Evolutionary conservation across 139 green algal genomes (phyloP), one percentile per base, ranked within the genome.

Genomic region (Tetraselmis striata): DNA sequence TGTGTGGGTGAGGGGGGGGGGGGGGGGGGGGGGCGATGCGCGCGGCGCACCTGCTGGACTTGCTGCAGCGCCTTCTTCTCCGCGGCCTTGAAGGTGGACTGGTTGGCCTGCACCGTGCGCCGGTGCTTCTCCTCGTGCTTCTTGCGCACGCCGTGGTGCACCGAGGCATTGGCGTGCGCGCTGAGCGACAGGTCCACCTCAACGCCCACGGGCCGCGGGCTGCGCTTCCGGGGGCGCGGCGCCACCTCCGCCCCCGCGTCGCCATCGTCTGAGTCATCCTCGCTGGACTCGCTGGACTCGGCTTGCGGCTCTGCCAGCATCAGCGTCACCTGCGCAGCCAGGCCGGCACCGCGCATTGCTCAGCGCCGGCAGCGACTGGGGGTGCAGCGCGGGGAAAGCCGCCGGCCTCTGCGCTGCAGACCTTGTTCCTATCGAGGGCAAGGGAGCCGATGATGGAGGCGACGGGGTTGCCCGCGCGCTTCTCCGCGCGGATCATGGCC

Each of bases 391-490:
- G n/a, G n/a, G n/a, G n/a, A n/a, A n/a, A n/a, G n/a, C n/a, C n/a
- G n/a, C n/a, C n/a, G n/a, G n/a, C n/a, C n/a, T n/a, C n/a, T n/a
- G n/a, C n/a, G n/a, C n/a, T n/a, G n/a, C n/a, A n/a, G n/a, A 96
- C 86, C 32, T 83, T 83, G 83, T 96, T 96, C 5, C 83, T 31
- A 2, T 97, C 90, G 79, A 98, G 86, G 30, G 96, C 82, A 59
- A 98, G 87, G 27, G 81, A 90, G 59, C 94, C 87, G 28, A 98
- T 93, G 22, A 94, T 81, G 0, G 30, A 82, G 0, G 96, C 96
- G 79, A 99, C 93, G 0, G 96, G 96, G 86, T 99, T 99, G 31
- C 96, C 96, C 1, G 91, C 91, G 1, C 84, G 83, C 30, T 88
- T 83, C 92, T 97, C 93, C 22, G 90, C 88, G 59, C 89, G 86